Base-by-base conservation (phyloP, 139 green algal species). In the Tetradesmus obliquus region DNA sequence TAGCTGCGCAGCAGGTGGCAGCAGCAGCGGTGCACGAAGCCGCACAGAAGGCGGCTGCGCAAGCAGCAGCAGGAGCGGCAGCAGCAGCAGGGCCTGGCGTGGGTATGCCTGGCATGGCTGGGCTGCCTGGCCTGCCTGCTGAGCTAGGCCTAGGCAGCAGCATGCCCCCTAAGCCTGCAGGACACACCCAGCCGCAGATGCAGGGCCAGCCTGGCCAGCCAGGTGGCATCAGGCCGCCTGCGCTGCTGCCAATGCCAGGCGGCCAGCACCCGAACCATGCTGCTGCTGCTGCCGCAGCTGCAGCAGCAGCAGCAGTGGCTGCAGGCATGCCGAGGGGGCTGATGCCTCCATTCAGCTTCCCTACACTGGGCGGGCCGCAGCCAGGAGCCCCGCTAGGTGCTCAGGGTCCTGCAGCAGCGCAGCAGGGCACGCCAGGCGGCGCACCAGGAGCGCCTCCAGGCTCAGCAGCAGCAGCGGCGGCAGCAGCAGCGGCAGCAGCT, bases 21-120 rank as follows among this genome's bases (percentile, higher is more conserved):
- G 90, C 57, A 76, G 66, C 66, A 53, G 20, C 55, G n/a, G n/a
- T 86, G 82, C 32, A 82, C 9, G 74, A 54, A 9, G 90, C 90
- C 57, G 90, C 55, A 32, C 58, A 88, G 58, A 54, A 9, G 12
- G 22, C 82, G 58, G 82, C 71, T 55, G 58, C 81, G 55, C n/a
- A 45, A 81, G 80, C 60, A 3, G 13, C 17, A 8, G 19, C 89
- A 74, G 57, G 53, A 53, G 54, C 80, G n/a, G 58, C 79, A 88
- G 58, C 91, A 91, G 88, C 71, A 84, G 88, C 82, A 89, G 51
- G 53, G 55, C 53, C 58, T 81, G 72, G 22, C 72, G 53, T 84
- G 79, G 8, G 55, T 8, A 62, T 87, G 3, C 51, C 55, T 20
- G 87, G 71, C 54, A 84, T 85, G 87, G 72, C 55, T 66, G 79